These are phyloP conservation scores for Fusarium piperis DNA, from an alignment of 2,329 filamentous ascomycete species.

Conservation along the genomic window DNA sequence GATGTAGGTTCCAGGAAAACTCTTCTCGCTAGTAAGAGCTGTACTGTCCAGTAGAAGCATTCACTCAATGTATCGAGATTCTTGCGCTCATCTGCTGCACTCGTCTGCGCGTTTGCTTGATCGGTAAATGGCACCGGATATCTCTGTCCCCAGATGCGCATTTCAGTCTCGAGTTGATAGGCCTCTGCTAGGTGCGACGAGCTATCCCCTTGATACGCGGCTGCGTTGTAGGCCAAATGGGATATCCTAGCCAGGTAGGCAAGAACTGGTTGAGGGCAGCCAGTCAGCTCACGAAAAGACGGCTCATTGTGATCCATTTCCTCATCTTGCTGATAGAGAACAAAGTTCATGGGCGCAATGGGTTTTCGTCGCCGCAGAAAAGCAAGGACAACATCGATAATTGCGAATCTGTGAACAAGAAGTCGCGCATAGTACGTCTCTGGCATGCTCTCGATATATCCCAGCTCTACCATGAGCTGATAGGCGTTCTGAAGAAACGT, in stretches of 20 bases:
- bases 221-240: not conserved
- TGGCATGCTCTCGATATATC: not conserved
- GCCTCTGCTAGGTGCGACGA: not conserved
- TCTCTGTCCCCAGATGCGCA: not conserved
- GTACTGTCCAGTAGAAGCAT: not conserved
- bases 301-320: not conserved
- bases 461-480: not conserved
- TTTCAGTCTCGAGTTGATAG: not conserved
- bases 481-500: not conserved
- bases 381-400: not conserved
- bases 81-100: not conserved
- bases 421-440: not conserved
- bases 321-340: not conserved
- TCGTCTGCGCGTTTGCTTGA: not conserved
- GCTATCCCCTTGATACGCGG: not conserved
- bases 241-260: not conserved
- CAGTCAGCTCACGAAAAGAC: not conserved
- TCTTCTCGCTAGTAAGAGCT: not conserved
- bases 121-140: not conserved
- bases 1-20: not conserved
- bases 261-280: not conserved
- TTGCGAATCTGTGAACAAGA: not conserved
- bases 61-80: not conserved
- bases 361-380: not conserved
- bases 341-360: not conserved